Evolutionary conservation across 2,329 filamentous ascomycete genomes (phyloP), one percentile per base, ranked within the genome.

Genomic region (Cladosporium oxysporum): DNA sequence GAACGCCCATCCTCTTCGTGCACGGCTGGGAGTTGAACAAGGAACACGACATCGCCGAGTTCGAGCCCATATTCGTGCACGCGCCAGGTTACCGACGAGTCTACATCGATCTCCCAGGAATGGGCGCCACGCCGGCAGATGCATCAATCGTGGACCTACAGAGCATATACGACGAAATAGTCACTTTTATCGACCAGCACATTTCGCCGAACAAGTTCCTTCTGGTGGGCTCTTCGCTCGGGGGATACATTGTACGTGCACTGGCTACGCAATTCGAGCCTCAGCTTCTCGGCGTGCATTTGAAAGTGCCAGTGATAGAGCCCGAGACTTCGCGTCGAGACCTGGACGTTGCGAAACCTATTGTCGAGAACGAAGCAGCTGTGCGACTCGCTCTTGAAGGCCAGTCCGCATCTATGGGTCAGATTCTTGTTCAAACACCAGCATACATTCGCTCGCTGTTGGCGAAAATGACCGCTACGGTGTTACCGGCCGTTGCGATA

Each of bases 51-150:
- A 57, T 62, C 23, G 29, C 60, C 21, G 66, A 68, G 10, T 59
- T 66, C 33, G 66, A 68, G 33, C 66, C 66, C 31, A 59, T 68
- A 21, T 68, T 68, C 55, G 47, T 16, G 16, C 37, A 61, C 5
- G 21, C 26, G 41, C 14, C 37, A 23, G 58, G 49, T 1, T 68
- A 64, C 33, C 60, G 61, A 31, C 33, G 66, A 41, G 23, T 68
- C 3, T 68, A 68, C 41, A 37, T 68, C 7, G 66, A 68, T 14
- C 61, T 68, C n/a, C 66, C 66, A 6, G 66, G 66, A 4, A 66
- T 66, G 64, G 66, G 66, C 28, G 18, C 26, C 26, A 60, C 60
- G 23, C 60, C 60, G 5, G 50, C 53, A 28, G 55, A 55, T 29
- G 44, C 44, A 1, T 55, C 52, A n/a, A 44, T 64, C 33, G 59